Conservation (phyloP, 2,329 filamentous ascomycete species). For the Stagonosporopsis cucurbitacearum region DNA sequence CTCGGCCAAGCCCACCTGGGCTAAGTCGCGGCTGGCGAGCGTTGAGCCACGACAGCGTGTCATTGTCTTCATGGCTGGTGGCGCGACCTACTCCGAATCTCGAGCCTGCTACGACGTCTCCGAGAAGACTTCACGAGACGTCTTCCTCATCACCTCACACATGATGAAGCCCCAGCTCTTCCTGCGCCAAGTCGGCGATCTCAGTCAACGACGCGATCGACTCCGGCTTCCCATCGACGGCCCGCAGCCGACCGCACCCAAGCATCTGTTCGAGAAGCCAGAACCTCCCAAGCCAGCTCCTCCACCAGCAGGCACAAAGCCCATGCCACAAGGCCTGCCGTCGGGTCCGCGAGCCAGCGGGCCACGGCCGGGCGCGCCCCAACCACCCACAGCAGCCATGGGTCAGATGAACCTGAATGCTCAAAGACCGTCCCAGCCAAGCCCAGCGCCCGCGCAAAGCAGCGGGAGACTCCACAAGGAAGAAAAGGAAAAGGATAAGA, state of each 20-base stretch:
- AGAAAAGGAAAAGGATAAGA: conserved; percentile 45
- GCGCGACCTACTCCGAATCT: conserved; percentile 90
- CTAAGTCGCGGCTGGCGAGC: conserved; percentile 75
- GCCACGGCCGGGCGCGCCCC: conserved; percentile 23
- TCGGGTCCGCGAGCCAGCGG: conserved; percentile 35
- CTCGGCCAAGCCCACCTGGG: conserved; percentile 94
- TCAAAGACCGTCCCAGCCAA: conserved; percentile 22
- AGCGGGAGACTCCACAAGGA: conserved; percentile 33
- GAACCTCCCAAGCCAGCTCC: conserved; percentile 61
- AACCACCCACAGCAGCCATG: conserved; percentile 45
- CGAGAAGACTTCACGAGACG: conserved; percentile 73
- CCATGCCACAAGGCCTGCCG: conserved; percentile 39
- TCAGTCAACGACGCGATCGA: conserved; percentile 75
- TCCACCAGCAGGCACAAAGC: conserved; percentile 56
- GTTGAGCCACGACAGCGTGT: conserved; percentile 87
- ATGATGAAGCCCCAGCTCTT: conserved; percentile 89
- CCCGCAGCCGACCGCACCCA: conserved; percentile 80
- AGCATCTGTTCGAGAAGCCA: conserved; percentile 82
- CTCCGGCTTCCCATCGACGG: conserved; percentile 83
- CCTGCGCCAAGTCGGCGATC: conserved; percentile 79
- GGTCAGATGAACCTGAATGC: conserved; percentile 44
- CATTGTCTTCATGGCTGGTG: conserved; percentile 93
- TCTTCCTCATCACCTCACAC: conserved; percentile 89
- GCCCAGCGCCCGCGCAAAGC: conserved; percentile 23
- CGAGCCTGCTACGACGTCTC: conserved; percentile 88